A percentile compares a stretch with the other conserved stretches of the same genome.
phyloP scores from a whole-genome alignment of 352 stramenopile species.

The Globisporangium nagaii region DNA sequence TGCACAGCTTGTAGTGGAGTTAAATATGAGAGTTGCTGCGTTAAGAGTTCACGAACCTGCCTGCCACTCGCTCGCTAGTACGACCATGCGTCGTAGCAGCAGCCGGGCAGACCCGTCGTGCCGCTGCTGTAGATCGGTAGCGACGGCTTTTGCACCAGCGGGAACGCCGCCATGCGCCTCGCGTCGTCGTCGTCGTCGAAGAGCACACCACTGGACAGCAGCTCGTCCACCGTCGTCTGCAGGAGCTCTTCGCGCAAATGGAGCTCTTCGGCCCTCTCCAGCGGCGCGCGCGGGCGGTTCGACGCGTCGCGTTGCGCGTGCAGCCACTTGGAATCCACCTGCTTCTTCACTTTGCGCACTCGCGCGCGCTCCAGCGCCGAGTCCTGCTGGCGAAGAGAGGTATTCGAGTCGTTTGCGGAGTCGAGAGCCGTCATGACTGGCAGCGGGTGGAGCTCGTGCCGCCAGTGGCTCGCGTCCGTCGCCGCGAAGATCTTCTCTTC shows the following conservation, averaged over 20 bases:
- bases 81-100: conserved; percentile 44
- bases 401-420: conserved; percentile 6
- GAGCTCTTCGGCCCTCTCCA: conserved; percentile 44
- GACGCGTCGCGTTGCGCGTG: conserved; percentile 39
- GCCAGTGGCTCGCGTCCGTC: conserved; percentile 37
- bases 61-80: conserved; percentile 1
- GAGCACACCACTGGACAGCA: conserved; percentile 33
- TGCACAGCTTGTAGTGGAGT: too few species aligned
- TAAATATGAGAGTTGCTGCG: too few species aligned
- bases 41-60: too few species aligned
- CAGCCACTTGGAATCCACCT: conserved; percentile 60
- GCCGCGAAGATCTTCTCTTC: conserved; percentile 38
- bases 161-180: conserved; percentile 18
- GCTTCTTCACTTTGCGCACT: conserved; percentile 56
- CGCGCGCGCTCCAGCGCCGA: conserved; percentile 38
- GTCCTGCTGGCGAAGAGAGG: conserved; percentile 10
- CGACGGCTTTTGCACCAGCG: conserved; percentile 4
- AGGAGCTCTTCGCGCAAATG: conserved; percentile 44
- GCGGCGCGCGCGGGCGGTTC: conserved; percentile 37
- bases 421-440: neutral
- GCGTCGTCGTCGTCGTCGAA: conserved; percentile 38
- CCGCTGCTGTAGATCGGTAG: conserved; percentile 28
- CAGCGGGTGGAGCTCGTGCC: conserved; percentile 13
- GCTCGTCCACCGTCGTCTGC: conserved; percentile 21
- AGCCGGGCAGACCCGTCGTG: conserved; percentile 41